Base-by-base conservation (phyloP, 371 early-diverging fungal genomes). In the Mucor mucedo region DNA sequence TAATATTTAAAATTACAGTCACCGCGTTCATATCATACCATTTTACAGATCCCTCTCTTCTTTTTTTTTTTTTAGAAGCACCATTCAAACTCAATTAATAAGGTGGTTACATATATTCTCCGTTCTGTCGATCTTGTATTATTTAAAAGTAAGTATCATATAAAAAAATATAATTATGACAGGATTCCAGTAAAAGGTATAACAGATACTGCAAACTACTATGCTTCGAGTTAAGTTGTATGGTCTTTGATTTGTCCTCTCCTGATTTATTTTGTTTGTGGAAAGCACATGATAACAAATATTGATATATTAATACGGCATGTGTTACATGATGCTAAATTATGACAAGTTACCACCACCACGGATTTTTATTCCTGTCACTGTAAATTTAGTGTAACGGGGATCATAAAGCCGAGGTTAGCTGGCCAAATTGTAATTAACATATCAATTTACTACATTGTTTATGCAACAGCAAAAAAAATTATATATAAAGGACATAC, bases 211-310 rank as follows among this genome's bases (percentile, higher is more conserved):
- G 21, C 16, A 45, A 16, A 13, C 6, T 42, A 11, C 21, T 0
- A 45, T 45, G 16, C 21, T n/a, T 45, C 14, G 2, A 2, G 5
- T 16, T 45, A 45, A 45, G 16, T 45, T 7, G 42, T 42, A 42
- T 45, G 14, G 4, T 45, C 5, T 16, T n/a, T 16, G 6, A 14
- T 47, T 5, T 21, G 5, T 47, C 21, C 47, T 47, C 47, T 47
- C 47, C 47, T 47, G 47, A 47, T 47, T 47, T 47, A 21, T 47
- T 47, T 47, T 21, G 6, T 9, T 9, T 47, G 47, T 47, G 47
- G 4, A 47, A 21, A 21, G 27, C 47, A 47, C 47, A 47, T 47
- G 47, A 47, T 8, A 21, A 5, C 21, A 47, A 47, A 21, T 21
- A 21, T 47, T 47, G 8, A 47, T 21, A 5, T 35, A 35, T n/a